Conservation (phyloP, 305 asterid species). For the Fraxinus dipetala region DNA sequence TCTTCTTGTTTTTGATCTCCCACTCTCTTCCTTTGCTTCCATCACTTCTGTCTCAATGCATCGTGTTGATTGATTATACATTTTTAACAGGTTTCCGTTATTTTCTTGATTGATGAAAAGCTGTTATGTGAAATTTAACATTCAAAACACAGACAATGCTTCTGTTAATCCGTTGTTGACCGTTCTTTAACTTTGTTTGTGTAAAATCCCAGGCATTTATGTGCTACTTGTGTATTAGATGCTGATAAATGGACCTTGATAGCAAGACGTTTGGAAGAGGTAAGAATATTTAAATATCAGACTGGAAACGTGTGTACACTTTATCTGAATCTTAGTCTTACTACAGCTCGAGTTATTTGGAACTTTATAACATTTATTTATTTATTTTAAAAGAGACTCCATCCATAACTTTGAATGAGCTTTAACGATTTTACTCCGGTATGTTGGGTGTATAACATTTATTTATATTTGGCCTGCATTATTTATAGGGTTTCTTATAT, state of each 20-base stretch:
- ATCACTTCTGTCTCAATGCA: slow-evolving; percentile 6
- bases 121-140: not conserved
- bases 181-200: slow-evolving; percentile 21
- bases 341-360: not conserved
- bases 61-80: not conserved
- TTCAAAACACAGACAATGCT: not conserved
- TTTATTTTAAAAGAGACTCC: not conserved
- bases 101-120: slow-evolving; percentile 14
- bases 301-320: not conserved
- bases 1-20: slow-evolving; percentile 11
- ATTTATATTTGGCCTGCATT: not conserved
- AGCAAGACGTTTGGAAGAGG: slow-evolving; percentile 59
- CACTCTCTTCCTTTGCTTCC: not conserved
- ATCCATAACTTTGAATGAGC: not conserved
- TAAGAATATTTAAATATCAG: slow-evolving; percentile 6
- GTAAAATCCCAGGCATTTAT: slow-evolving; percentile 35
- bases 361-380: not conserved
- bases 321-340: not conserved
- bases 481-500: not conserved
- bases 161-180: not conserved
- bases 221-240: slow-evolving; percentile 31
- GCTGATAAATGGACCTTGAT: slow-evolving; percentile 57
- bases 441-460: not conserved
- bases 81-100: not conserved
- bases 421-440: not conserved